Conservation (phyloP, 1,139 yeast species). For the Arxiozyma slooffiae region DNA sequence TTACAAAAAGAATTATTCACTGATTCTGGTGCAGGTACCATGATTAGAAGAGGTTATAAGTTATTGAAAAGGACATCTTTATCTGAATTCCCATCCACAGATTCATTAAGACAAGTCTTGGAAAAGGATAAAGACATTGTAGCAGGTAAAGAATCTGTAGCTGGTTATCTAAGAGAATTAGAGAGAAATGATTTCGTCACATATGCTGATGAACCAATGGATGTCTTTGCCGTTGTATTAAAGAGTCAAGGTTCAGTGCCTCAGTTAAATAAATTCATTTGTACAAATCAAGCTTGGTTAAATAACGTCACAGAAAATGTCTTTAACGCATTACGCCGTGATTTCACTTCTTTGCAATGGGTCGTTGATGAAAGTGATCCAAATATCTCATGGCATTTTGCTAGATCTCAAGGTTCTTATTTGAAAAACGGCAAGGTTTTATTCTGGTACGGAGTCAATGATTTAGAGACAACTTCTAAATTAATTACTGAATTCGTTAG, state of each 20-base stretch:
- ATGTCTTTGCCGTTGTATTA: constrained; percentile 79
- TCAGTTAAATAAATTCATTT: constrained; percentile 76
- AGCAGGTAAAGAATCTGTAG: constrained; percentile 64
- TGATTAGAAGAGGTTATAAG: constrained; percentile 94
- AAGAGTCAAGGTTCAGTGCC: constrained; percentile 43
- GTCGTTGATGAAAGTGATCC: constrained; percentile 82
- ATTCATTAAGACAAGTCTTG: constrained; percentile 64
- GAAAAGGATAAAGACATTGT: constrained; percentile 68
- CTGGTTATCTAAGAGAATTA: constrained; percentile 68
- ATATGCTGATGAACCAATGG: constrained; percentile 92
- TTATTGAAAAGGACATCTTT: constrained; percentile 60
- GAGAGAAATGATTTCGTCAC: constrained; percentile 59
- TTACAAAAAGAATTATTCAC: constrained; percentile 95
- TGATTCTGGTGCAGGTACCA: constrained; percentile 97
- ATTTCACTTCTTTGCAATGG: constrained; percentile 73
- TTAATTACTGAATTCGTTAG: constrained; percentile 57
- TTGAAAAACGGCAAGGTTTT: constrained; percentile 79
- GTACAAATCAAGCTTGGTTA: constrained; percentile 90
- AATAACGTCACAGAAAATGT: constrained; percentile 94
- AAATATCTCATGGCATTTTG: constrained; percentile 85
- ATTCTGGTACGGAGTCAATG: constrained; percentile 87
- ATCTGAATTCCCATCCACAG: constrained; percentile 61
- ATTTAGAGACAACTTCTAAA: constrained; percentile 51
- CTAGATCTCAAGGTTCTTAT: constrained; percentile 89
- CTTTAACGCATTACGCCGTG: constrained; percentile 71